phyloP scores from a whole-genome alignment of 2,329 filamentous ascomycete genomes.

The Rutstroemia sp. region DNA sequence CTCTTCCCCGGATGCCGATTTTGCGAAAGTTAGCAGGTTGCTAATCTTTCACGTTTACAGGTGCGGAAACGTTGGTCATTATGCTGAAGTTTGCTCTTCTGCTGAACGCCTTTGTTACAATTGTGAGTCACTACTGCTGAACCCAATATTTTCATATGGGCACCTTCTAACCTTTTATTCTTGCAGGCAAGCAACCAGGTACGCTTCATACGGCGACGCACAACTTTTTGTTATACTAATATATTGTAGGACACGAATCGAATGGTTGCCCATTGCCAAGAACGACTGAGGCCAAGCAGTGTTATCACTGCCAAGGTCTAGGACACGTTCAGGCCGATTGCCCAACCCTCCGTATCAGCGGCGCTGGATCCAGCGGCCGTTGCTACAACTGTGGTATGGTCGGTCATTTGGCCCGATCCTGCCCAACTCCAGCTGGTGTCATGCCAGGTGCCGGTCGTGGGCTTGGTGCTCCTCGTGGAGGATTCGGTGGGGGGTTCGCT shows the following conservation, averaged over 20 bases:
- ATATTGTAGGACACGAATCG: conserved; percentile 73
- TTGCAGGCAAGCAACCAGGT: conserved; percentile 72
- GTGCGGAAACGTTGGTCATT: conserved; percentile 75
- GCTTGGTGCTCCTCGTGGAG: conserved; percentile 62
- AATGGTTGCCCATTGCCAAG: conserved; percentile 94
- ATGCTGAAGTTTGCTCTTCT: conserved; percentile 89
- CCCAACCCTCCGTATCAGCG: conserved; percentile 88
- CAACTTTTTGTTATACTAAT: not conserved
- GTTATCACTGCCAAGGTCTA: conserved; percentile 98
- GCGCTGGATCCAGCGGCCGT: conserved; percentile 70
- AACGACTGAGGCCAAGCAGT: conserved; percentile 98
- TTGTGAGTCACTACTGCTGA: conserved; percentile 52
- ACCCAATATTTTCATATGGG: not conserved
- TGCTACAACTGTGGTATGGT: conserved; percentile 96
- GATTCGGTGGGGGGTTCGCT: conserved; percentile 53
- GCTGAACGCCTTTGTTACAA: conserved; percentile 99
- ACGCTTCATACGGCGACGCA: conserved; percentile 13
- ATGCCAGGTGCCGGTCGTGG: conserved; percentile 52
- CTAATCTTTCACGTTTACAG: not conserved
- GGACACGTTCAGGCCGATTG: conserved; percentile 98
- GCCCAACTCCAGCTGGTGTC: conserved; percentile 63
- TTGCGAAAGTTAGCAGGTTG: not conserved
- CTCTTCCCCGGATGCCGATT: no score
- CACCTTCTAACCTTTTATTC: conserved; percentile 7
- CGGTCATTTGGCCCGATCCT: conserved; percentile 87